These are phyloP conservation scores for Dactylellina leptospora DNA, from an alignment of 2,329 filamentous ascomycete species.

Conservation along the genomic window DNA sequence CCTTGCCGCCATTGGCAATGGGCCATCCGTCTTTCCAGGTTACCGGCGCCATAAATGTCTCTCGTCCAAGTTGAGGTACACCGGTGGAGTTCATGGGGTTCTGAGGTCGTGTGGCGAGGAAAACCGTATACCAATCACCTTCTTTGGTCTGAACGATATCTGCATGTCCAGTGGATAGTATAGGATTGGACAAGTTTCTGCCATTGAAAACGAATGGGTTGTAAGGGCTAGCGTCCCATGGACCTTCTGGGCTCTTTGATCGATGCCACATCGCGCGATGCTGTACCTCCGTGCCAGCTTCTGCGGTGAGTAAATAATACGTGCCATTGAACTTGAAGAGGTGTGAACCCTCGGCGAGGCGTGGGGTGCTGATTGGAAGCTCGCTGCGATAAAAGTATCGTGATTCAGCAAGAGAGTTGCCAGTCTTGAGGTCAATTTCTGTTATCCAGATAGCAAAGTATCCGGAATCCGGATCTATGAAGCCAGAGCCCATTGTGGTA, in stretches of 20 bases:
- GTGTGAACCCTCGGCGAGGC: slow-evolving; percentile 68
- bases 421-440: slow-evolving; percentile 62
- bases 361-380: slow-evolving; percentile 51
- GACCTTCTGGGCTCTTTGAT: slow-evolving; percentile 66
- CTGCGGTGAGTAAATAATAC: slow-evolving; percentile 70
- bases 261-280: slow-evolving; percentile 71
- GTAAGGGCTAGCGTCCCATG: slow-evolving; percentile 70
- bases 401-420: slow-evolving; percentile 61
- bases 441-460: slow-evolving; percentile 66
- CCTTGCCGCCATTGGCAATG: slow-evolving; percentile 64
- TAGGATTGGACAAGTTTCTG: slow-evolving; percentile 53
- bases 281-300: slow-evolving; percentile 70
- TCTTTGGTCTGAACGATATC: slow-evolving; percentile 63
- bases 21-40: slow-evolving; percentile 66
- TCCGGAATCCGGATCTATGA: slow-evolving; percentile 60
- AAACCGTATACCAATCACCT: slow-evolving; percentile 65
- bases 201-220: slow-evolving; percentile 68
- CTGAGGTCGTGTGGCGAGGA: slow-evolving; percentile 58
- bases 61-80: slow-evolving; percentile 60
- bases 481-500: slow-evolving; percentile 61
- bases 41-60: slow-evolving; percentile 65
- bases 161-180: slow-evolving; percentile 66
- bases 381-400: slow-evolving; percentile 58
- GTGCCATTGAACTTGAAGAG: slow-evolving; percentile 68
- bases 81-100: slow-evolving; percentile 53